These are phyloP conservation scores for Paraconiothyrium sp. DNA, from an alignment of 2,329 filamentous ascomycete genomes.

Conservation along the genomic window DNA sequence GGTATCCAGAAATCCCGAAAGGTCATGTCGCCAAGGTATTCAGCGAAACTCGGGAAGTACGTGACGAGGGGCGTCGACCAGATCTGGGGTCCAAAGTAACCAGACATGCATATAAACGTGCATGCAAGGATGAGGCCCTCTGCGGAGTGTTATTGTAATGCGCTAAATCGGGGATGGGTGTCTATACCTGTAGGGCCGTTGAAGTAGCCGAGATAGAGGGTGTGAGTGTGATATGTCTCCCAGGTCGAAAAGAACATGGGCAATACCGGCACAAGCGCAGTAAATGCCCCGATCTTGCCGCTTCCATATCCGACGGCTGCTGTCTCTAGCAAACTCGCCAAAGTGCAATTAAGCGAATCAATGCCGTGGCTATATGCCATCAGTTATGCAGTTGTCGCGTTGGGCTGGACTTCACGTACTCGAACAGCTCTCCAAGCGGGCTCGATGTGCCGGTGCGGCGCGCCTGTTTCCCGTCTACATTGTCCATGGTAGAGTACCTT, in stretches of 20 bases:
- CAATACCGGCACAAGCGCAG: slow-evolving; percentile 86
- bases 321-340: slow-evolving; percentile 89
- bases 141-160: slow-evolving; percentile 28
- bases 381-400: slow-evolving; percentile 36
- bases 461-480: slow-evolving; percentile 97
- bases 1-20: slow-evolving; percentile 89
- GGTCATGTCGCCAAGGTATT: slow-evolving; percentile 75
- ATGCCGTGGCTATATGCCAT: slow-evolving; percentile 77
- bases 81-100: slow-evolving; percentile 86
- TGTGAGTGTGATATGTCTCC: slow-evolving; percentile 99
- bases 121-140: slow-evolving; percentile 93
- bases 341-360: slow-evolving; percentile 95
- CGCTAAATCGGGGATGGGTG: background rate
- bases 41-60: slow-evolving; percentile 48
- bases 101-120: slow-evolving; percentile 83
- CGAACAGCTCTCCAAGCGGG: slow-evolving; percentile 93
- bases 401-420: slow-evolving; percentile 61
- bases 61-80: slow-evolving; percentile 81
- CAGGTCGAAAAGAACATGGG: slow-evolving; percentile 99
- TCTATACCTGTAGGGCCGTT: slow-evolving; percentile 81
- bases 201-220: slow-evolving; percentile 93
- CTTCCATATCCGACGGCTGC: slow-evolving; percentile 92
- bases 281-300: slow-evolving; percentile 86
- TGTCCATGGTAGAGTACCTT: slow-evolving; percentile 95
- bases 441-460: slow-evolving; percentile 94